A percentile compares a stretch with the other conserved stretches of the same genome.
phyloP scores from a whole-genome alignment of 2,329 filamentous ascomycete species.

The Bipolaris gigantea region DNA sequence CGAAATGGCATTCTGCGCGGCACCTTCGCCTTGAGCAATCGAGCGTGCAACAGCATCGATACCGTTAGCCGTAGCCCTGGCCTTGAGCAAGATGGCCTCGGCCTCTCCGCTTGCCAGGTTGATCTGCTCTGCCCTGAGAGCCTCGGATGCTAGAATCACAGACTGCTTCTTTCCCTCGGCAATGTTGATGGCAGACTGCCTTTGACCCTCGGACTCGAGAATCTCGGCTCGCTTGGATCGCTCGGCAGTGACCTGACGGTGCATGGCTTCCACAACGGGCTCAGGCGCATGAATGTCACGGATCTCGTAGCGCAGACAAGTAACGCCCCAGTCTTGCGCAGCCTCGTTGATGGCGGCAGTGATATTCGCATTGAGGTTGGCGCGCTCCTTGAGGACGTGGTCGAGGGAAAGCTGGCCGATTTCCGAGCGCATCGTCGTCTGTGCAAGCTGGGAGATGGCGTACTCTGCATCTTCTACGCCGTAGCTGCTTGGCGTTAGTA shows the following conservation, averaged over 20 bases:
- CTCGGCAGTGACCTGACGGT: slow-evolving; percentile 95
- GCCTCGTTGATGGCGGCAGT: slow-evolving; percentile 99
- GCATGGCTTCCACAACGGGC: slow-evolving; percentile 95
- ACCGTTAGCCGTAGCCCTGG: slow-evolving; percentile 80
- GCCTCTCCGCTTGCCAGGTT: slow-evolving; percentile 92
- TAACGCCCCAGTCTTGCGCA: slow-evolving; percentile 93
- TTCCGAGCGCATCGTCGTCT: slow-evolving; percentile 98
- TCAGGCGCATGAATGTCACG: slow-evolving; percentile 95
- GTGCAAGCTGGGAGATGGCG: slow-evolving; percentile 94
- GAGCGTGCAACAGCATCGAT: slow-evolving; percentile 82
- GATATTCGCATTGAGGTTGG: slow-evolving; percentile 95
- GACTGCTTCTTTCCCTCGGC: slow-evolving; percentile 97
- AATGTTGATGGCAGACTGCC: slow-evolving; percentile 98
- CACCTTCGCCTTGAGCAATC: slow-evolving; percentile 71
- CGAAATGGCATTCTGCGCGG: slow-evolving; percentile 82
- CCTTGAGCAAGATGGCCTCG: slow-evolving; percentile 86
- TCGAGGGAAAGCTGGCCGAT: slow-evolving; percentile 96
- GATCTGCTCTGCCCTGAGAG: slow-evolving; percentile 85
- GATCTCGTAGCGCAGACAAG: slow-evolving; percentile 96
- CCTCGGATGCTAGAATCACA: slow-evolving; percentile 94
- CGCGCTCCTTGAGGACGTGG: slow-evolving; percentile 96
- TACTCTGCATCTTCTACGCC: slow-evolving; percentile 99
- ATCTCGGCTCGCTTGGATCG: slow-evolving; percentile 97
- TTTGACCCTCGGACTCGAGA: slow-evolving; percentile 92
- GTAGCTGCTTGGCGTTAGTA: slow-evolving; percentile 63